These are phyloP conservation scores for Chenopodium berlandieri DNA, from an alignment of 148 eudicot genomes.

Conservation along the genomic window DNA sequence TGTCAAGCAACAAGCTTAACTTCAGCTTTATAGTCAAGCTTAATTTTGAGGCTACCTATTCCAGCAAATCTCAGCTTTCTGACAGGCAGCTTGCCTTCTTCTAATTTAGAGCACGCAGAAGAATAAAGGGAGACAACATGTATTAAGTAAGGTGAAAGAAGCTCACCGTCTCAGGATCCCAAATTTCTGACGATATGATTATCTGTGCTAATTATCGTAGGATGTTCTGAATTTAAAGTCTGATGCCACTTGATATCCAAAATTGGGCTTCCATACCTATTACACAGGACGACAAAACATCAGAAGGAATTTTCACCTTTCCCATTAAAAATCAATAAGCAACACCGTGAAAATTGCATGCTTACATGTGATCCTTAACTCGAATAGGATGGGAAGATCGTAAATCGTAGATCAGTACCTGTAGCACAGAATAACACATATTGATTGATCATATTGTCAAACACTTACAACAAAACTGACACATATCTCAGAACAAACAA, in stretches of 20 bases:
- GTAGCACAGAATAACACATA: slow-evolving; percentile 31
- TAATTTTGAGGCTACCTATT: neutral
- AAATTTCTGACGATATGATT: slow-evolving; percentile 77
- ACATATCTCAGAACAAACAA: neutral
- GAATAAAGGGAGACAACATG: neutral
- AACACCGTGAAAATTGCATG: slow-evolving; percentile 8
- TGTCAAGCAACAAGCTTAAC: slow-evolving; percentile 11
- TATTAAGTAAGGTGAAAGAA: slow-evolving; percentile 15
- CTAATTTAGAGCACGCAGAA: neutral
- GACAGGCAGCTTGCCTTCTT: neutral
- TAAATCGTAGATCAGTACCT: slow-evolving; percentile 87
- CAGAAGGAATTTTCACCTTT: neutral
- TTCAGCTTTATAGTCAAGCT: neutral
- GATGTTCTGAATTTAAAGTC: slow-evolving; percentile 62
- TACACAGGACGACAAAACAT: slow-evolving; percentile 12
- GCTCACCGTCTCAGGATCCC: slow-evolving; percentile 95
- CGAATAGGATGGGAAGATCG: slow-evolving; percentile 80
- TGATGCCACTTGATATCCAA: slow-evolving; percentile 87
- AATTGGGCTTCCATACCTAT: slow-evolving; percentile 91
- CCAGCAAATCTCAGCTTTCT: neutral
- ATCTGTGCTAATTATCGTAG: slow-evolving; percentile 74
- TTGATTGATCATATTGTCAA: slow-evolving; percentile 1
- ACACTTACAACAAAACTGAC: neutral
- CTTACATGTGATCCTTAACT: slow-evolving; percentile 97
- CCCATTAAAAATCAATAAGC: neutral